Percentiles rank a stretch among this genome's conserved stretches.
These are phyloP conservation scores for Trametes sp. DNA, from an alignment of 1,284 basidiomycete species.

Conservation along the genomic window DNA sequence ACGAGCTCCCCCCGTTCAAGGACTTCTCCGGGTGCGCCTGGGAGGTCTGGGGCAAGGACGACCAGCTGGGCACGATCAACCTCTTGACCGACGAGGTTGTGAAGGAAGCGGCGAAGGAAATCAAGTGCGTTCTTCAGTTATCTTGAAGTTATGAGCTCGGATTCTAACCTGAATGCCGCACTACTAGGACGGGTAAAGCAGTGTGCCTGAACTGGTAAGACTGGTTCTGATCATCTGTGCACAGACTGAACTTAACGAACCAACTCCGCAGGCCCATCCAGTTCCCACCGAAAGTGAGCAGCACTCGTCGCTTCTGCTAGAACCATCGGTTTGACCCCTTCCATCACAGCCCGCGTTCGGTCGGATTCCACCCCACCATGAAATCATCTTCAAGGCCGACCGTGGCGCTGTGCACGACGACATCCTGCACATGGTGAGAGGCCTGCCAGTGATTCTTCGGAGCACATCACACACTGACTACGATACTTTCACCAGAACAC, in stretches of 20 bases:
- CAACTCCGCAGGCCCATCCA: conserved; percentile 44
- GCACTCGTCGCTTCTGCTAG: not conserved
- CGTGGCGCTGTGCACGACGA: conserved; percentile 60
- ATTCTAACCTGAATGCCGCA: not conserved
- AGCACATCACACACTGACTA: not conserved
- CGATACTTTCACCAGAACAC: conserved; percentile 59
- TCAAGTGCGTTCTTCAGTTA: conserved; percentile 60
- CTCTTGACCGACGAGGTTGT: conserved; percentile 72
- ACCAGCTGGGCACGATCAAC: conserved; percentile 77
- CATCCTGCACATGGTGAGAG: conserved; percentile 66
- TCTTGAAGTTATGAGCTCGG: not conserved
- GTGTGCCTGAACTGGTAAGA: conserved; percentile 68
- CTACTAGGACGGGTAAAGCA: conserved; percentile 60
- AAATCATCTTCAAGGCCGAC: conserved; percentile 34
- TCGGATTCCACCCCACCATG: conserved; percentile 60
- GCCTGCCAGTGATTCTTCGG: too few species aligned
- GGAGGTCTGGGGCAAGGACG: conserved; percentile 76
- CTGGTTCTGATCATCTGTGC: conserved; percentile 38
- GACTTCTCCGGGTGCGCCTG: conserved; percentile 72
- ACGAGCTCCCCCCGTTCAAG: conserved; percentile 67
- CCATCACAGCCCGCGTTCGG: conserved; percentile 59
- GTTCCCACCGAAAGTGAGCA: conserved; percentile 4
- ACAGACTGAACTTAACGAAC: conserved; percentile 50
- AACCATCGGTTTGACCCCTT: not conserved
- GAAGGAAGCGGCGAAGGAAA: conserved; percentile 63